These are phyloP conservation scores for Wallacemonas sp. DNA, from an alignment of 208 protist species.

Conservation along the genomic window DNA sequence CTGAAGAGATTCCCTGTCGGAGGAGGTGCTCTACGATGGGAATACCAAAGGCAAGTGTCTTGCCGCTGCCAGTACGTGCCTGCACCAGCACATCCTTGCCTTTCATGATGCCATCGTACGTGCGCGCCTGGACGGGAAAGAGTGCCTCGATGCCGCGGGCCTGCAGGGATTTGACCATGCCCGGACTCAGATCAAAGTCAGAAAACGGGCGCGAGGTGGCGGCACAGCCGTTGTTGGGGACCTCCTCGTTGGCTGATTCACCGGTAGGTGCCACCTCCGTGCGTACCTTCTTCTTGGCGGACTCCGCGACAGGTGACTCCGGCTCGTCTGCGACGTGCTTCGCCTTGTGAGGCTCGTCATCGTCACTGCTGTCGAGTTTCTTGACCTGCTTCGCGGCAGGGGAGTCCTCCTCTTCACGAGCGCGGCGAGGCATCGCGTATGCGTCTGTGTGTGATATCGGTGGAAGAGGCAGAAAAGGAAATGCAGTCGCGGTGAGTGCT, in stretches of 20 bases:
- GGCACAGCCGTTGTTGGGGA: conserved; percentile 70
- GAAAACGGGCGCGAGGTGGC: conserved; percentile 65
- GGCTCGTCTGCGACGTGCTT: conserved; percentile 11
- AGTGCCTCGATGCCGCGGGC: conserved; percentile 79
- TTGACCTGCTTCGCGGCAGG: conserved; percentile 17
- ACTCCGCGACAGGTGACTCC: neutral
- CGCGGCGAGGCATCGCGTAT: conserved; percentile 28
- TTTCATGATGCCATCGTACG: conserved; percentile 92
- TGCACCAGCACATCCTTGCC: conserved; percentile 89
- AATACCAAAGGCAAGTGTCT: conserved; percentile 94
- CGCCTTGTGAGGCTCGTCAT: conserved; percentile 34
- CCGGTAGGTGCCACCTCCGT: conserved; percentile 3
- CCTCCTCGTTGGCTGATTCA: conserved; percentile 19
- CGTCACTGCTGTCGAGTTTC: conserved; percentile 27
- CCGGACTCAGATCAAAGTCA: conserved; percentile 76
- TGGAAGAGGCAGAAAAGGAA: conserved; percentile 10
- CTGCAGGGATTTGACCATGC: conserved; percentile 74
- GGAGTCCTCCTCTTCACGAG: conserved; percentile 24
- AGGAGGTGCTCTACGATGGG: conserved; percentile 86
- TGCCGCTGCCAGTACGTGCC: conserved; percentile 93
- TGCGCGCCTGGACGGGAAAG: conserved; percentile 92
- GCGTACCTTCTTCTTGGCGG: conserved; percentile 17
- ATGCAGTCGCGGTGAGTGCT: too few species aligned
- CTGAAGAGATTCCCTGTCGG: conserved; percentile 14
- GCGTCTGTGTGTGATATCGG: neutral